Evolutionary conservation across 495 filamentous ascomycete species (phyloP), one percentile per base, ranked within the genome.

Genomic region (Hypoxylon fuscum): DNA sequence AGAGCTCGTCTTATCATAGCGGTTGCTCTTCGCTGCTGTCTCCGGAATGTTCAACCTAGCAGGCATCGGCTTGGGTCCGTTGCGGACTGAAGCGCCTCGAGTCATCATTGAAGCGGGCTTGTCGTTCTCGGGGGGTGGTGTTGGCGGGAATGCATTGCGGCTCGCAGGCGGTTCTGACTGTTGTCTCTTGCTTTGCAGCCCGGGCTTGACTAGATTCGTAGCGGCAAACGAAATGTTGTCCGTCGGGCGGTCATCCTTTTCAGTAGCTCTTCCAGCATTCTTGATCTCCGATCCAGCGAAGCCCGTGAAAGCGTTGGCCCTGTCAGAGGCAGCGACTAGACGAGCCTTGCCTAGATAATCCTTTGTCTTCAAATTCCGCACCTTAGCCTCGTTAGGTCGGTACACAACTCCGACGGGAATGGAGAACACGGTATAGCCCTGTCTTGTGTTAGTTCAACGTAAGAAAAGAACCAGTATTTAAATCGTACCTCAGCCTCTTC

Each of bases 361-460:
- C 73, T 96, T 97, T 18, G 91, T 87, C 77, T 97, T 96, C 62
- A 99, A 81, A 67, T 99, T 99, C 74, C 94, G 96, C 51, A 99
- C 95, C 74, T 99, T 99, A 59, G 96, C 93, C 59, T 93, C 91
- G 73, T 97, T 98, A 29, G 95, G 95, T 42, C 95, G 84, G 77
- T 98, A 99, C 40, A 99, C 80, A 35, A 97, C 87, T 12, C 95
- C 95, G 25, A 98, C 92, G 1, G 95, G 95, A 38, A 99, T 97
- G 2, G 95, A 99, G 80, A 99, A 99, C 10, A 99, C 95, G 1
- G 96, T 99, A 70, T 98, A 99, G 43, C 93, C 94, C 94, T 96
- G 25, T 29, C 3, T 42, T 21, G 4, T 31, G 60, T 77, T 51
- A 77, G 64, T 29, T 32, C 3, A 37, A n/a, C n/a, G n/a, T n/a